Evolutionary conservation across 2,329 filamentous ascomycete genomes (phyloP), one percentile per base, ranked within the genome.

Genomic region (Xylariaceae sp.): DNA sequence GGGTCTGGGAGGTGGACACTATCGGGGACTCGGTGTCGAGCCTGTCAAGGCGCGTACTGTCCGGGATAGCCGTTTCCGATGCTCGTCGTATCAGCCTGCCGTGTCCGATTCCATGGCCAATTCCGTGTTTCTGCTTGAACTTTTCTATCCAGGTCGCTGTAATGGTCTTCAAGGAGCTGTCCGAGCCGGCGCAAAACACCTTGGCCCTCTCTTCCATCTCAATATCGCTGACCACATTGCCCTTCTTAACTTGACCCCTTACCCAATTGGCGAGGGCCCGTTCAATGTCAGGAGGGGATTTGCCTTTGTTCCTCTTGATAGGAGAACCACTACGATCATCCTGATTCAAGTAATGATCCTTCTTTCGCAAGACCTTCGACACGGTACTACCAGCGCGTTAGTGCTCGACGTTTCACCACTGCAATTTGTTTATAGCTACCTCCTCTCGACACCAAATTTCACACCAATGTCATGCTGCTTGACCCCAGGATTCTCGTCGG

Each of bases 391-490:
- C 60, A 33, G 39, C 44, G 16, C 33, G 61, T 67, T 58, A 68
- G 60, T 59, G 47, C 34, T 48, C 34, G 21, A 32, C 23, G 23
- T 27, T 43, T 48, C 33, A 25, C 32, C 43, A 42, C 23, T 20
- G 42, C 56, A 42, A 23, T 40, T 40, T 34, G 19, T 14, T 48
- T 42, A 20, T 52, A 44, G 71, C 66, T 83, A 97, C 93, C 93
- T 97, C 85, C 93, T 76, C 71, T 98, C 93, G 42, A 98, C 93
- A 27, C 91, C 92, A 69, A 98, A 98, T 64, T 90, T 83, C 48
- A 85, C 86, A 69, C 93, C 93, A 68, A 98, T 98, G 62, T 97
- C 92, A 16, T 90, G 93, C 71, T 98, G 93, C 69, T 95, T 95
- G 37, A 89, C 84, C 39, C 82, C 85, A 19, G 92, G 93, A 63